Base-by-base conservation (phyloP, 768 basidiomycete genomes). In the Collybiopsis confluens region DNA sequence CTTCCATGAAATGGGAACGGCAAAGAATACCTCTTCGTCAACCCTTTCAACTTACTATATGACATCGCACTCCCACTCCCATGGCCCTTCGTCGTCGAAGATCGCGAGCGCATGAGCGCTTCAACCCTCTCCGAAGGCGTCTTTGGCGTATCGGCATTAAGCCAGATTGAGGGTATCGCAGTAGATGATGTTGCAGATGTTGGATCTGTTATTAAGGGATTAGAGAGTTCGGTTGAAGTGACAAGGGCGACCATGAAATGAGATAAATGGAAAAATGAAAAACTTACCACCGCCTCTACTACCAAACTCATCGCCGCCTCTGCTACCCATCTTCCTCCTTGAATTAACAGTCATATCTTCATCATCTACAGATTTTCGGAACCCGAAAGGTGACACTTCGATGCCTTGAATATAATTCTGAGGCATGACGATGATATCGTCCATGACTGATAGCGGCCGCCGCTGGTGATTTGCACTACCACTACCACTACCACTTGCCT, bases 141-240 rank as follows among this genome's bases (percentile, higher is more conserved):
- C 42, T 52, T 52, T 8, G 50, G 50, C 5, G 52, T n/a, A 53
- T 53, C 52, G n/a, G 52, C 52, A 21, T 53, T 33, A 1, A 53
- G 28, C 52, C 52, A 53, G 27, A 53, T 53, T 15, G 52, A 53
- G 11, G 52, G 43, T n/a, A 53, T 53, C 21, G 52, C n/a, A n/a
- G n/a, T n/a, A n/a, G n/a, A n/a, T n/a, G n/a, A n/a, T n/a, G n/a
- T n/a, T n/a, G n/a, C n/a, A n/a, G n/a, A n/a, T n/a, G n/a, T n/a
- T n/a, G n/a, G n/a, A n/a, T n/a, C n/a, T n/a, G n/a, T n/a, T n/a
- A n/a, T n/a, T n/a, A n/a, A n/a, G n/a, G n/a, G n/a, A n/a, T n/a
- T n/a, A n/a, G n/a, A n/a, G n/a, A n/a, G n/a, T n/a, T n/a, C n/a
- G n/a, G n/a, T n/a, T n/a, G n/a, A n/a, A n/a, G n/a, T n/a, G n/a